These are phyloP conservation scores for Jamesozyma lodderae DNA, from an alignment of 805 yeast species.

Conservation along the genomic window DNA sequence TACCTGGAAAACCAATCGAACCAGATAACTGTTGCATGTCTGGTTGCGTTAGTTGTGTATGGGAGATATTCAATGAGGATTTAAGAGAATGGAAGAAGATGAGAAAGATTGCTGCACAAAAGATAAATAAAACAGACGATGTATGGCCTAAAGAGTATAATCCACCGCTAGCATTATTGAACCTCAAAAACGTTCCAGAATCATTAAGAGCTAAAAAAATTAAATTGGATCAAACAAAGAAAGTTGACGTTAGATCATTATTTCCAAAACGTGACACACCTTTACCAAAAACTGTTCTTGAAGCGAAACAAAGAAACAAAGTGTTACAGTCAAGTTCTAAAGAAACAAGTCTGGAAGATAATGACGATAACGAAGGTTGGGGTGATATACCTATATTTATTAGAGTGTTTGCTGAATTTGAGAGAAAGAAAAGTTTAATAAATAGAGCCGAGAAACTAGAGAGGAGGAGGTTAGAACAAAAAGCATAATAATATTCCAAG, in stretches of 20 bases:
- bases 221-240: constrained; percentile 1
- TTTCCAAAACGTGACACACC: constrained; percentile 29
- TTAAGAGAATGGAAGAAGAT: constrained; percentile 66
- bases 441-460: constrained; percentile 5
- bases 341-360: constrained; percentile 11
- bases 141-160: constrained; percentile 61
- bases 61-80: constrained; percentile 90
- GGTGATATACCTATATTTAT: constrained; percentile 64
- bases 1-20: constrained; percentile 77
- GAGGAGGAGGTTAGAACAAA: neutral
- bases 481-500: neutral
- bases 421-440: constrained; percentile 48
- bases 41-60: constrained; percentile 93
- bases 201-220: constrained; percentile 4
- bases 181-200: constrained; percentile 37
- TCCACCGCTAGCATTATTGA: constrained; percentile 40
- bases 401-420: constrained; percentile 76
- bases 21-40: constrained; percentile 98
- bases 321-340: constrained; percentile 1
- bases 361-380: constrained; percentile 36
- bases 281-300: constrained; percentile 30
- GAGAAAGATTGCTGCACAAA: constrained; percentile 51
- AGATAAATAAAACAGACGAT: constrained; percentile 34
- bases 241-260: constrained; percentile 13
- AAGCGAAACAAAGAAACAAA: constrained; percentile 17